Evolutionary conservation across 2,329 filamentous ascomycete genomes (phyloP), one percentile per base, ranked within the genome.

Genomic region (Coleophoma eucalyptorum): DNA sequence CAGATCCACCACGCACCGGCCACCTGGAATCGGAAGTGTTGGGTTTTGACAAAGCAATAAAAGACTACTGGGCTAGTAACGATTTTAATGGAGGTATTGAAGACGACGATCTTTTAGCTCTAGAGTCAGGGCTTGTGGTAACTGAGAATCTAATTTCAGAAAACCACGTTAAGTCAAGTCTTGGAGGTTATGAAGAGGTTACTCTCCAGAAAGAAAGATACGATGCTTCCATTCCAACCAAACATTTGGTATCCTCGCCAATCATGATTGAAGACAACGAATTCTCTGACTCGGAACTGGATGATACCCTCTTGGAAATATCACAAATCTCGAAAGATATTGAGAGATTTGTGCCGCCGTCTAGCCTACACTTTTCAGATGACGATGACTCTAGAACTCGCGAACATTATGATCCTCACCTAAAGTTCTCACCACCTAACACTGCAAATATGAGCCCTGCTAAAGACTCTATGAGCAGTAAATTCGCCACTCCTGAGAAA

Each of bases 371-470:
- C 12, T 46, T 51, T 37, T 31, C 47, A n/a, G 51, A 49, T 26
- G 48, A 46, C 16, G 49, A 53, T 44, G 46, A 51, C 31, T 43
- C 41, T 26, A 48, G 50, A 7, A 51, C 52, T 40, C 50, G 46
- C 37, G 58, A 61, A 53, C 49, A 62, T 55, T 64, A 61, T 46
- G 61, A 62, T 42, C 55, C 51, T 26, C 53, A 50, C 55, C 58
- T 64, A 47, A 58, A 64, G 47, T 60, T 58, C 42, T 62, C 62
- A 11, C 55, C 60, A 47, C 57, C 50, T 15, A 58, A 55, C 10
- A 42, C 47, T 16, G 40, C 21, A 18, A 19, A 10, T 7, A 31
- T 47, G 35, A 33, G 8, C 21, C n/a, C 16, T 41, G 11, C 35
- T n/a, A 21, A 38, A 33, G 19, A 16, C 15, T 20, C 12, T 42